Percentiles rank a stretch among this genome's conserved stretches.
These are phyloP conservation scores for Persicaria tinctoria DNA, from an alignment of 148 eudicot genomes.

Conservation along the genomic window DNA sequence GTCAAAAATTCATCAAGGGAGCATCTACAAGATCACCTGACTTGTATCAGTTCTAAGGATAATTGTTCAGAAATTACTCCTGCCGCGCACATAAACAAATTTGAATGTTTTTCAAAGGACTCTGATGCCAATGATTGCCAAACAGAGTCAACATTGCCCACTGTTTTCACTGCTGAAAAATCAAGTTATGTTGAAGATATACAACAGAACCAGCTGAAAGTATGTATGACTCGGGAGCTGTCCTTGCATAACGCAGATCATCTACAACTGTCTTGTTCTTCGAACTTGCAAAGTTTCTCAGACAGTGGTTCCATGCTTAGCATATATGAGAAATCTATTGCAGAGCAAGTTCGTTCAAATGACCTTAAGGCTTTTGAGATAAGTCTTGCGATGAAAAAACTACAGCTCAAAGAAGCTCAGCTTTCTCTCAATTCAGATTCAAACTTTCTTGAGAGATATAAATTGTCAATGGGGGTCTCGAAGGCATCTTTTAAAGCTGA, in stretches of 20 bases:
- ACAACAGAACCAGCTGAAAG: constrained; percentile 23
- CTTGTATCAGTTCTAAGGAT: constrained; percentile 14
- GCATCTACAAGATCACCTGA: constrained; percentile 16
- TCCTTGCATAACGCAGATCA: constrained; percentile 25
- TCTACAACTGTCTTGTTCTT: constrained; percentile 34
- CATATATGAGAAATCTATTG: constrained; percentile 58
- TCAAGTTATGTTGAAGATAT: constrained; percentile 23
- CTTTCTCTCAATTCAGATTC: constrained; percentile 48
- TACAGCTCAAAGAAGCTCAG: constrained; percentile 64
- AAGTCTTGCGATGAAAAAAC: constrained; percentile 53
- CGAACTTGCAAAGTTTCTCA: constrained; percentile 18
- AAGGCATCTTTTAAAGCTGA: constrained; percentile 71
- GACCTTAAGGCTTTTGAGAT: constrained; percentile 68
- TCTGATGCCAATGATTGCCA: not conserved
- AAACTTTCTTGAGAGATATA: constrained; percentile 64
- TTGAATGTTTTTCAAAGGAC: not conserved
- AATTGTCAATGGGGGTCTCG: constrained; percentile 67
- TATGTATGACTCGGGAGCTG: constrained; percentile 29
- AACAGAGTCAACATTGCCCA: not conserved
- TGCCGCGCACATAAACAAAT: not conserved
- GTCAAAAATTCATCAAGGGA: constrained; percentile 39
- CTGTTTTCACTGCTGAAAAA: constrained; percentile 17
- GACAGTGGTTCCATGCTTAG: constrained; percentile 27
- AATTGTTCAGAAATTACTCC: constrained; percentile 20
- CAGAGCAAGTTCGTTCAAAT: constrained; percentile 75